Conservation (phyloP, 805 yeast genomes). For the Barnettozyma populi region DNA sequence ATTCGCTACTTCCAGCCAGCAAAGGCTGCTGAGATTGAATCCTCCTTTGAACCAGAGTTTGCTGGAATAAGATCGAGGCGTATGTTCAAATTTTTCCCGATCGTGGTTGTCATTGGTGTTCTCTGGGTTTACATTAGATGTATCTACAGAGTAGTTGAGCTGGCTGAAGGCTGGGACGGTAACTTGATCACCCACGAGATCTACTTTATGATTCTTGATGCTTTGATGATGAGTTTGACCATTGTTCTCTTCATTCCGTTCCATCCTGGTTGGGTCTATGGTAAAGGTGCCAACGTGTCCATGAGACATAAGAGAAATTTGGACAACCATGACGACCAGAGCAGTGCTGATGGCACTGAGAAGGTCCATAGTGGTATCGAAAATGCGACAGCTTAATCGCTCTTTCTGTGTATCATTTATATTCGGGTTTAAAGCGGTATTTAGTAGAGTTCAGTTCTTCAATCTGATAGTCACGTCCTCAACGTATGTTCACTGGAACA, state of each 20-base stretch:
- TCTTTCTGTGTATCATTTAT: too few species aligned
- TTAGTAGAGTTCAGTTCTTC: too few species aligned
- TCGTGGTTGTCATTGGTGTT: conserved; percentile 42
- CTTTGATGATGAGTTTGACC: conserved; percentile 53
- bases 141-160: conserved; percentile 66
- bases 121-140: conserved; percentile 59
- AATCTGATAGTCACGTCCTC: too few species aligned
- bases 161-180: conserved; percentile 70
- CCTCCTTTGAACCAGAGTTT: conserved; percentile 33
- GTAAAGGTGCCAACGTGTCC: conserved; percentile 7
- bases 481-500: too few species aligned
- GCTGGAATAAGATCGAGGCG: conserved; percentile 29
- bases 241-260: conserved; percentile 40
- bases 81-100: conserved; percentile 39
- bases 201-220: conserved; percentile 56
- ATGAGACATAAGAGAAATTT: neutral
- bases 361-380: neutral
- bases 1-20: conserved; percentile 28
- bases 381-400: neutral
- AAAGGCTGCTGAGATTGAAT: conserved; percentile 25
- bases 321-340: neutral
- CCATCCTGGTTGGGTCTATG: conserved; percentile 60
- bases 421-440: too few species aligned
- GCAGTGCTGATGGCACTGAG: neutral
- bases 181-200: conserved; percentile 54